These are phyloP conservation scores for Silybum marianum DNA, from an alignment of 129 eudicot species.

Conservation along the genomic window DNA sequence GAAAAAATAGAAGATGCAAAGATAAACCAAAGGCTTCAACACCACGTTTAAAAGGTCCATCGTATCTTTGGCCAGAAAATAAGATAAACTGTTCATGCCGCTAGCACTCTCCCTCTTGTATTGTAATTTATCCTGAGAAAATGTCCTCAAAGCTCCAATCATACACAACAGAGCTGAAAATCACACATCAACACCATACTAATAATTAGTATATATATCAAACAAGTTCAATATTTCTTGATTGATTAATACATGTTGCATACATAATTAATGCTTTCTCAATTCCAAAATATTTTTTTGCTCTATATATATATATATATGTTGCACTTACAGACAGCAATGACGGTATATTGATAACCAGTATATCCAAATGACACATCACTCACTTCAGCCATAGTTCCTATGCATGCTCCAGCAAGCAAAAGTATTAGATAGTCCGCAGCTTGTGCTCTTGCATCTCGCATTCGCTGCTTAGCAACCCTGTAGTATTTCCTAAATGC, in stretches of 20 bases:
- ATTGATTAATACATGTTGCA: too few relatives aligned
- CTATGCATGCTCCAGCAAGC: constrained; percentile 96
- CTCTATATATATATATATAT: too few relatives aligned
- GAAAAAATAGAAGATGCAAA: constrained; percentile 88
- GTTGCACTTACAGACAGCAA: constrained; percentile 87
- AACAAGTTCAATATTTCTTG: neutral
- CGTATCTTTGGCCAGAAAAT: constrained; percentile 88
- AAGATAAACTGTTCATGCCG: constrained; percentile 89
- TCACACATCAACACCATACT: constrained; percentile 19
- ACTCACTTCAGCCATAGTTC: constrained; percentile 80
- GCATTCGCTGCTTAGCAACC: constrained; percentile 67
- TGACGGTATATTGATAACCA: constrained; percentile 86
- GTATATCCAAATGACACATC: constrained; percentile 84
- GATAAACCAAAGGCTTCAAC: constrained; percentile 88
- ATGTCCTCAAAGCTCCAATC: constrained; percentile 93
- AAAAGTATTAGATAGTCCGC: constrained; percentile 86
- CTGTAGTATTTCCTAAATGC: constrained; percentile 28
- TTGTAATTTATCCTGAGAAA: constrained; percentile 79
- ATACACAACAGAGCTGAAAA: constrained; percentile 89
- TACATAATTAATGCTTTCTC: neutral
- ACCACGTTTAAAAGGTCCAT: constrained; percentile 70
- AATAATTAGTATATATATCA: neutral
- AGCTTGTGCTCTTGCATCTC: constrained; percentile 88
- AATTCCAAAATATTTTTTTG: neutral
- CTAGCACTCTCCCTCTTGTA: constrained; percentile 78